These are phyloP conservation scores for Nigrograna mackinnonii DNA, from an alignment of 2,329 filamentous ascomycete genomes.

Conservation along the genomic window DNA sequence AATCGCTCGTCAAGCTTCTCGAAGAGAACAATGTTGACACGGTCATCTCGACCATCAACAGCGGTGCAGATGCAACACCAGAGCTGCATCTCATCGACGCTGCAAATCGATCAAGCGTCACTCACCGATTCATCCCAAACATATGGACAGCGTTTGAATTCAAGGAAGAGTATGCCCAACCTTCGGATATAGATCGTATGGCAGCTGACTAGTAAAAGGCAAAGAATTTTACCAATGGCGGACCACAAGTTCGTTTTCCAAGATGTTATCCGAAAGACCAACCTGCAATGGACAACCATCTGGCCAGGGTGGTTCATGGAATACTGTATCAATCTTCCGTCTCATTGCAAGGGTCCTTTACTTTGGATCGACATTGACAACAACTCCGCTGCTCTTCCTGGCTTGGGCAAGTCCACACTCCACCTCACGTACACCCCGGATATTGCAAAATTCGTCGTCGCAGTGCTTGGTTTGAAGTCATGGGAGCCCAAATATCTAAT, in stretches of 20 bases:
- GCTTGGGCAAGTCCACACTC: slow-evolving; percentile 49
- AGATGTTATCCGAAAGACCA: slow-evolving; percentile 12
- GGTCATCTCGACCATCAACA: slow-evolving; percentile 43
- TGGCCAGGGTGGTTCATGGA: slow-evolving; percentile 29
- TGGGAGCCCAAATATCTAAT: slow-evolving; percentile 46
- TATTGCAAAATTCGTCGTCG: slow-evolving; percentile 51
- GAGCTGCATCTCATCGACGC: slow-evolving; percentile 52
- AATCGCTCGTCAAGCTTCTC: slow-evolving; percentile 25
- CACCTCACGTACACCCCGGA: slow-evolving; percentile 56
- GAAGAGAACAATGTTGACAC: slow-evolving; percentile 47
- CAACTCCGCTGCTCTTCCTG: slow-evolving; percentile 51
- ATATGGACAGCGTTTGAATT: slow-evolving; percentile 37
- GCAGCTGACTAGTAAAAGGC: too few species aligned
- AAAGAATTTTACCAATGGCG: slow-evolving; percentile 9
- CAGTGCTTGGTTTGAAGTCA: slow-evolving; percentile 40
- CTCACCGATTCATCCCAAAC: slow-evolving; percentile 48
- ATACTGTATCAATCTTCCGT: slow-evolving; percentile 19
- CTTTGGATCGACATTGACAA: slow-evolving; percentile 13
- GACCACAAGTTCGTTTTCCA: slow-evolving; percentile 2
- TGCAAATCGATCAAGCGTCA: slow-evolving; percentile 42
- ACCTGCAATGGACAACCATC: slow-evolving; percentile 25
- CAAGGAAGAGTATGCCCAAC: slow-evolving; percentile 8
- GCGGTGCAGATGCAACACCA: slow-evolving; percentile 20
- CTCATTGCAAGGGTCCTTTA: slow-evolving; percentile 4
- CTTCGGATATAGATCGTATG: too few species aligned